These are phyloP conservation scores for Hymenoscyphus albidus DNA, from an alignment of 2,329 filamentous ascomycete species.

Conservation along the genomic window DNA sequence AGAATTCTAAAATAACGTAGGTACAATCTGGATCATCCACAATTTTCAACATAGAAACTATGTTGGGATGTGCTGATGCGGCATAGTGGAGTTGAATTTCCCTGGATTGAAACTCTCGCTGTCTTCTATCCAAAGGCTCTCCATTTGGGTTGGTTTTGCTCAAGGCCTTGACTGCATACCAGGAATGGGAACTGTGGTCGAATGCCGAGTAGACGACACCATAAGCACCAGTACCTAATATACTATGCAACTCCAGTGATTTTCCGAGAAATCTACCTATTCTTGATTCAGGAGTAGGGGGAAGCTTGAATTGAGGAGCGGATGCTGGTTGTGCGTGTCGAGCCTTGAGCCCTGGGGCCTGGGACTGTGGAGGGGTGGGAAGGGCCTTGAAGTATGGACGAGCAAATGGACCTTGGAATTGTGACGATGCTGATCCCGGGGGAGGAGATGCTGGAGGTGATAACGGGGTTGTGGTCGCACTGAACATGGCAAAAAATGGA, in stretches of 20 bases:
- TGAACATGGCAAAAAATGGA: conserved; percentile 32
- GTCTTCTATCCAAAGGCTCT: conserved; percentile 72
- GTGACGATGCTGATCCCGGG: conserved; percentile 12
- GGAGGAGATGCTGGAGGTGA: conserved; percentile 28
- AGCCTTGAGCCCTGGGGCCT: conserved; percentile 8
- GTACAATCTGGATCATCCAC: conserved; percentile 89
- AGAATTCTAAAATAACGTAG: conserved; percentile 95
- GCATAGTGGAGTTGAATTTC: conserved; percentile 90
- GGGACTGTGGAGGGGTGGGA: conserved; percentile 10
- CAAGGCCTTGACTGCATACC: conserved; percentile 94
- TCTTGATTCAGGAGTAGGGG: conserved; percentile 69
- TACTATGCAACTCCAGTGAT: conserved; percentile 69
- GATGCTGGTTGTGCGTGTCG: conserved; percentile 5
- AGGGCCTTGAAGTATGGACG: conserved; percentile 11
- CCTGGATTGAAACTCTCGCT: conserved; percentile 84
- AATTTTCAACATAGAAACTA: conserved; percentile 91
- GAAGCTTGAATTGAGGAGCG: conserved; percentile 7
- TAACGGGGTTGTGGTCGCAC: conserved; percentile 22
- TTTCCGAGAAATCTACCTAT: conserved; percentile 73
- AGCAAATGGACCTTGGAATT: conserved; percentile 10
- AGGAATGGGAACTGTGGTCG: conserved; percentile 64
- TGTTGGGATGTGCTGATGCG: conserved; percentile 85
- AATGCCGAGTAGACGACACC: conserved; percentile 92
- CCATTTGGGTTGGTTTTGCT: conserved; percentile 79
- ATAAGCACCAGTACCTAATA: conserved; percentile 92